Conservation (phyloP, 352 stramenopile genomes). For the Hyphochytrium catenoides region DNA sequence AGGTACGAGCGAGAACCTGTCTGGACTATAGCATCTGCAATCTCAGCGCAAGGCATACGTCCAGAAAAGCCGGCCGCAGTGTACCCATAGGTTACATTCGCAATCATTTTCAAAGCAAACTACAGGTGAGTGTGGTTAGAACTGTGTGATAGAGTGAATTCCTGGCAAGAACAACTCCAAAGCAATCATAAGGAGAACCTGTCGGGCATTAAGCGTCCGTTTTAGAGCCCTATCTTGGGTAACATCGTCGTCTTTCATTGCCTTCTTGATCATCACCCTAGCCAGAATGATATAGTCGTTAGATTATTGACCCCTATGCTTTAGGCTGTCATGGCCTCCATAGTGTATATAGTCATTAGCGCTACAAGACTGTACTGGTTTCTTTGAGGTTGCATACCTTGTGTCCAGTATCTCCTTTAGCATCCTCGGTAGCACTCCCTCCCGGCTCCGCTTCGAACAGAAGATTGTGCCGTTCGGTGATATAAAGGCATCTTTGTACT, state of each 20-base stretch:
- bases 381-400: no score
- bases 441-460: conserved; percentile 65
- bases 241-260: conserved; percentile 47
- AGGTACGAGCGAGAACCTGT: conserved; percentile 12
- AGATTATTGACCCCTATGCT: no score
- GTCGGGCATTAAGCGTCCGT: conserved; percentile 42
- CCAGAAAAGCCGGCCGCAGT: conserved; percentile 93
- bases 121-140: no score
- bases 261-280: conserved; percentile 93
- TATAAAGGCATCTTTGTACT: conserved; percentile 27
- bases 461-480: conserved; percentile 87
- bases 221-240: conserved; percentile 15
- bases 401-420: conserved; percentile 78
- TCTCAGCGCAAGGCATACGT: conserved; percentile 78
- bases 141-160: no score
- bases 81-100: conserved; percentile 99
- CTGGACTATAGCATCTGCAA: conserved; percentile 96
- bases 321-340: no score
- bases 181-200: no score
- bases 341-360: no score
- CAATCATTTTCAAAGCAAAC: conserved; percentile 94
- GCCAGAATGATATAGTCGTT: conserved; percentile 81
- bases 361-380: no score
- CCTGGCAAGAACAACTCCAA: no score
- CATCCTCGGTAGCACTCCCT: conserved; percentile 88